phyloP scores from a whole-genome alignment of 2,329 filamentous ascomycete genomes.

The Colletotrichum sp. region DNA sequence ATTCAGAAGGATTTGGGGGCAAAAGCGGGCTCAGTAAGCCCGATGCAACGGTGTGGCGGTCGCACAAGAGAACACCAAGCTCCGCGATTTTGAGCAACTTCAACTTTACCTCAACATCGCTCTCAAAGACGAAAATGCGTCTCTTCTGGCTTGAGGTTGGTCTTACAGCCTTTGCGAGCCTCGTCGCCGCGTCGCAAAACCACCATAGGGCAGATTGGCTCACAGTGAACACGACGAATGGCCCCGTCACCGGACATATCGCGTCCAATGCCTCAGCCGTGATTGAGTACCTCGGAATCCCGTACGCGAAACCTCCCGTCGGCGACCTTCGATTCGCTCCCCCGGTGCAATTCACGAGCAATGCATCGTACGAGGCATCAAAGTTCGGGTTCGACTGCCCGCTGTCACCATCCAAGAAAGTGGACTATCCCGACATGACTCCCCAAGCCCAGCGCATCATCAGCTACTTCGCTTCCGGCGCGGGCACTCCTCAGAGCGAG shows the following conservation, averaged over 20 bases:
- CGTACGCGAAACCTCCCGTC: slow-evolving; percentile 31
- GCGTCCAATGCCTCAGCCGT: slow-evolving; percentile 33
- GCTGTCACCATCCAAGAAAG: slow-evolving; percentile 24
- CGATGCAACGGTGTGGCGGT: not conserved
- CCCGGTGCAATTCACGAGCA: slow-evolving; percentile 28
- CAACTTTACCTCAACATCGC: not conserved
- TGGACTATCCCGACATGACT: slow-evolving; percentile 31
- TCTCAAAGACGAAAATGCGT: not conserved
- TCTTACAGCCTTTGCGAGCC: not conserved
- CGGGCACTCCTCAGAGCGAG: slow-evolving; percentile 32
- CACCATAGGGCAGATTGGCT: not conserved
- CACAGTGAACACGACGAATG: slow-evolving; percentile 34
- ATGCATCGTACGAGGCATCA: slow-evolving; percentile 24
- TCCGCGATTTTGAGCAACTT: not conserved
- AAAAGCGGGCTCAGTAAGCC: not conserved
- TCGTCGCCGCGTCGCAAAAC: not conserved
- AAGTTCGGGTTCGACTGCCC: slow-evolving; percentile 33
- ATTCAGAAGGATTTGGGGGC: not conserved
- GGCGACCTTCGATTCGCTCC: slow-evolving; percentile 28
- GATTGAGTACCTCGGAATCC: slow-evolving; percentile 41
- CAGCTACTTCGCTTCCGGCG: slow-evolving; percentile 1
- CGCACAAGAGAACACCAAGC: not conserved
- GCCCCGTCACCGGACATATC: slow-evolving; percentile 36
- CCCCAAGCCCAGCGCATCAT: slow-evolving; percentile 32
- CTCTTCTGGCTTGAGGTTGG: not conserved